Percentiles rank a stretch among this genome's conserved stretches.
These are phyloP conservation scores for Flaveria brownii DNA, from an alignment of 129 eudicot species.

Conservation along the genomic window DNA sequence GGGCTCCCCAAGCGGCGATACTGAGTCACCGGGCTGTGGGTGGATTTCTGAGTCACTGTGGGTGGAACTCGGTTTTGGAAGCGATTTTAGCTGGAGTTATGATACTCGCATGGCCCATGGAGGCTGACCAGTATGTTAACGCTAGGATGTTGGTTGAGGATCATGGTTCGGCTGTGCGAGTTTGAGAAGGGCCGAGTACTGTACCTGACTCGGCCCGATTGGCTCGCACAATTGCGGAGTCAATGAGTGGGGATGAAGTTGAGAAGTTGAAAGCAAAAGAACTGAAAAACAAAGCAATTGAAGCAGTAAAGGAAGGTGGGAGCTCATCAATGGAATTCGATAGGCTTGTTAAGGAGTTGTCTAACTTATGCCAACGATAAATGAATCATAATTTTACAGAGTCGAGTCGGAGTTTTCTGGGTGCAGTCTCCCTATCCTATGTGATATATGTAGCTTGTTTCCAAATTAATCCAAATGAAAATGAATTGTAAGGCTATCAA, in stretches of 20 bases:
- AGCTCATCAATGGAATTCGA: slow-evolving; percentile 55
- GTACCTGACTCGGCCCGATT: slow-evolving; percentile 60
- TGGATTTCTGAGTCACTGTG: slow-evolving; percentile 80
- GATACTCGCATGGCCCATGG: slow-evolving; percentile 88
- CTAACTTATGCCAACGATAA: slow-evolving; percentile 19
- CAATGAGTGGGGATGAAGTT: slow-evolving; percentile 37
- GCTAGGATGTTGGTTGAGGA: slow-evolving; percentile 68
- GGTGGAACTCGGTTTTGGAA: slow-evolving; percentile 84
- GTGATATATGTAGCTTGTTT: no score
- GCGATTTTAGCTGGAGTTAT: slow-evolving; percentile 57
- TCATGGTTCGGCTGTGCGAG: slow-evolving; percentile 46
- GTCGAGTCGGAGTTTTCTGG: no score
- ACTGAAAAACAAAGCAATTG: slow-evolving; percentile 54
- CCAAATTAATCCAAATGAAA: no score
- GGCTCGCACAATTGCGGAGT: slow-evolving; percentile 43
- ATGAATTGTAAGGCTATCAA: no score
- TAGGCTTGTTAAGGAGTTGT: slow-evolving; percentile 51
- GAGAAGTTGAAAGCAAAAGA: slow-evolving; percentile 55
- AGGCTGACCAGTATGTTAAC: slow-evolving; percentile 74
- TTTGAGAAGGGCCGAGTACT: slow-evolving; percentile 56
- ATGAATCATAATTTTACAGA: no score
- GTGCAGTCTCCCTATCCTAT: no score
- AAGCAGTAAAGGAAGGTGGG: slow-evolving; percentile 59
- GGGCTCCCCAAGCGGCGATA: slow-evolving; percentile 77
- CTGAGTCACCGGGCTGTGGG: slow-evolving; percentile 70